Base-by-base conservation (phyloP, 192 early-diverging fungal species). In the Phlyctochytrium arcticum region DNA sequence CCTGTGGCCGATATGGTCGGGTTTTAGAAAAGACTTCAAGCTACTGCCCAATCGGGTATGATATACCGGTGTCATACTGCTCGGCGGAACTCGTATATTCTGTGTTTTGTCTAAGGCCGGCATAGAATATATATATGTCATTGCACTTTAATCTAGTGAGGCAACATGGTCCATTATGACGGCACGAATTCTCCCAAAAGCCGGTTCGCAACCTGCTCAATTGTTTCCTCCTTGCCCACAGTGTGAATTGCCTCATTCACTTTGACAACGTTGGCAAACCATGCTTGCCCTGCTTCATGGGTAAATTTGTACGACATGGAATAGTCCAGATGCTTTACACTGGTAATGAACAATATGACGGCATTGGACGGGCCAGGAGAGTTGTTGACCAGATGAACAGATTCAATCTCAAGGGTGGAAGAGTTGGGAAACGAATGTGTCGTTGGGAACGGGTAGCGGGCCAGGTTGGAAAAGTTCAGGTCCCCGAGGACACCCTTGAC, bases 381-480 rank as follows among this genome's bases (percentile, higher is more conserved):
- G 33, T 33, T 56, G 31, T 56, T 56, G 54, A 34, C 29, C 6
- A 33, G 35, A 56, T 56, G 15, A 6, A 56, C 26, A 23, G 10
- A 5, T 32, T 56, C 30, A 56, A 56, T 56, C 30, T 56, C 54
- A 10, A 51, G 8, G 12, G n/a, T 56, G 30, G 30, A n/a, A 10
- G 10, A 10, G 39, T 10, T 42, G 6, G 54, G 24, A 56, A 56
- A 56, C 8, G 54, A 34, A 33, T 56, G 54, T 6, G 31, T 56
- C 6, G 54, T 56, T 33, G 10, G 54, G 33, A 56, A 56, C 6
- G 31, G 15, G 31, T 56, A 56, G 6, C 31, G 10, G 15, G 30
- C 54, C 6, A 56, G 6, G 31, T 56, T 56, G 15, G 54, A 56
- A 23, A 56, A 56, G 31, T 56, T 56, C 33, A 56, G 10, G 24